Conservation (phyloP, 129 eudicot genomes). For the Daucus carota region DH1_v3.0 NC_030389.2:41269501-41270000, state of each 20-base stretch:
- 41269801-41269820: constrained; percentile 96
- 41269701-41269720: constrained; percentile 91
- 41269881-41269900: constrained; percentile 99
- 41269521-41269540: constrained; percentile 14
- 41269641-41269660: not conserved
- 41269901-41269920: constrained; percentile 90
- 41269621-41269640: not conserved
- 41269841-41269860: constrained; percentile 90
- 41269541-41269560: not conserved
- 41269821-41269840: constrained; percentile 87
- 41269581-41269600: not conserved
- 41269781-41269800: constrained; percentile 96
- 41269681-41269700: constrained; percentile 85
- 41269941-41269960: not conserved
- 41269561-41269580: not conserved
- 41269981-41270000: constrained; percentile 5
- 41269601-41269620: not conserved
- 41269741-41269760: constrained; percentile 99
- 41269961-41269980: not conserved
- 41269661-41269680: constrained; percentile 86
- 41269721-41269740: constrained; percentile 99
- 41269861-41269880: constrained; percentile 89
- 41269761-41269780: constrained; percentile 94
- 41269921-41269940: constrained; percentile 44
- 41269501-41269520: not conserved